Conservation (phyloP, 768 basidiomycete genomes). For the Agaricus bisporus region DNA sequence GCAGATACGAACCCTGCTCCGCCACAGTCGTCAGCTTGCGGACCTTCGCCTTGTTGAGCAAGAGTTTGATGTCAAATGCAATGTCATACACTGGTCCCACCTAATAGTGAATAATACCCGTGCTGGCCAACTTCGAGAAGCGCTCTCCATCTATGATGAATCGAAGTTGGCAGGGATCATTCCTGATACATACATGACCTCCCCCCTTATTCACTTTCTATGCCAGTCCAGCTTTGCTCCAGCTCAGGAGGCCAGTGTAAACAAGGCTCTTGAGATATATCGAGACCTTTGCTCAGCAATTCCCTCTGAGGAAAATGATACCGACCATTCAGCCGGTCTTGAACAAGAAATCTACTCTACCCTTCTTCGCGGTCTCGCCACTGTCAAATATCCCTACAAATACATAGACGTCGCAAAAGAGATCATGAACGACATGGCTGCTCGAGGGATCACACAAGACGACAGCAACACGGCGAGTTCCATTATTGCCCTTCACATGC, state of each 20-base stretch:
- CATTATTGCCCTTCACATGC: conserved; percentile 63
- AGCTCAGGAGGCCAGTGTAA: conserved; percentile 33
- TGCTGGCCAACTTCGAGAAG: conserved; percentile 29
- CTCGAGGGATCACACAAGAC: conserved; percentile 37
- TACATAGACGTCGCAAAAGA: conserved; percentile 41
- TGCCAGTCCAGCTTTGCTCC: conserved; percentile 29
- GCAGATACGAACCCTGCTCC: conserved; percentile 25
- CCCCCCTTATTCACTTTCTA: conserved; percentile 48
- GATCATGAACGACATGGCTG: conserved; percentile 64
- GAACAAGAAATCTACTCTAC: conserved; percentile 49
- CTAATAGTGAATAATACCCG: conserved; percentile 47
- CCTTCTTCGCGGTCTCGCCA: conserved; percentile 42
- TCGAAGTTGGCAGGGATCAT: conserved; percentile 35
- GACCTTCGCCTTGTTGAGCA: conserved; percentile 39
- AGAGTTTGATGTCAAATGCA: conserved; percentile 33
- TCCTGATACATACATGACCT: conserved; percentile 45
- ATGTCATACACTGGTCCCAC: conserved; percentile 44
- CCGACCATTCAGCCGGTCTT: conserved; percentile 34
- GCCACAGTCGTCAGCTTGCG: conserved; percentile 29
- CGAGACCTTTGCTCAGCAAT: conserved; percentile 33
- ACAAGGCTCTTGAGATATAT: conserved; percentile 51
- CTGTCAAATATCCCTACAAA: conserved; percentile 36
- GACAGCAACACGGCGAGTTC: conserved; percentile 41
- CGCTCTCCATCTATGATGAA: conserved; percentile 43
- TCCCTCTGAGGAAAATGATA: conserved; percentile 19